Base-by-base conservation (phyloP, 306 rosid genomes). In the Crotalaria pallida region DNA sequence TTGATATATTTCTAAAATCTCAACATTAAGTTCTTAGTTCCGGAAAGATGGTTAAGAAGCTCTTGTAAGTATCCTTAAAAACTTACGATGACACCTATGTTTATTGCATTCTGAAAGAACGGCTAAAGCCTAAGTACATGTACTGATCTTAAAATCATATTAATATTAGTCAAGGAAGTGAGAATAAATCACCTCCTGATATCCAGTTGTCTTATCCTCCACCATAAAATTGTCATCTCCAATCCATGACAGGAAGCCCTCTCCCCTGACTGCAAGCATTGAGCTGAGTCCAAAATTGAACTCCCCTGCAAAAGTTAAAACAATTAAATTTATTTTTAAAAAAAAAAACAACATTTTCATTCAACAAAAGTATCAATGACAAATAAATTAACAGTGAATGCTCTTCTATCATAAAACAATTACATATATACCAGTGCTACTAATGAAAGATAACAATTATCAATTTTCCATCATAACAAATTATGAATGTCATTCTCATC, bases 161-260 rank as follows among this genome's bases (percentile, higher is more conserved):
- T 48, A 61, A 36, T 10, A 36, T n/a, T 15, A 72, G 6, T 47
- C 1, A 34, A 51, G 3, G n/a, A 2, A 53, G 21, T 50, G 7
- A 53, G 7, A 53, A 45, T 0, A 53, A 43, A 71, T 57, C 80
- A 89, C 96, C 98, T 92, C 96, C 31, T 56, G 82, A 77, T 47
- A 34, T 71, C 73, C 80, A 70, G 70, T 71, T 40, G 71, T 45
- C 72, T 82, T 86, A 55, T 88, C 91, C 43, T 88, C 86, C 9
- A 88, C 81, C 13, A 88, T 56, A 75, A 92, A 92, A 79, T 81
- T 85, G 68, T 89, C 84, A 79, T 83, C 88, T 45, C 84, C 89
- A 74, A 62, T 58, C 93, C 92, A 84, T 0, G 91, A 88, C 2
- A 89, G 65, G 36, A 88, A 51, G 45, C 89, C 76, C 70, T 85